Evolutionary conservation across 2,329 filamentous ascomycete genomes (phyloP), one percentile per base, ranked within the genome.

Genomic region (Eurotiales sp.): DNA sequence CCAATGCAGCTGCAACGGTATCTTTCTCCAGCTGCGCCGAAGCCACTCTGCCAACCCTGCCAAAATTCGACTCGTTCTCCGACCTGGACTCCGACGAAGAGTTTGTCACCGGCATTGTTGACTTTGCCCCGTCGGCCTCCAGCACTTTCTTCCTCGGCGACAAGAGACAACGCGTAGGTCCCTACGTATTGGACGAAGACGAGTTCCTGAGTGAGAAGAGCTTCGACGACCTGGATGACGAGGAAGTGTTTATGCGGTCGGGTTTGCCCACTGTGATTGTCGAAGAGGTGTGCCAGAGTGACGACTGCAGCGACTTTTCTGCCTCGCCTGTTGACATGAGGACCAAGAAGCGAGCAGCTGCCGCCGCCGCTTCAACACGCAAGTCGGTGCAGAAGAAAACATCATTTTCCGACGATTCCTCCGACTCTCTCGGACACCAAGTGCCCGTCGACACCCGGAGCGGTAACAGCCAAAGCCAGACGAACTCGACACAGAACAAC

Each of bases 41-140:
- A 59, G 74, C 80, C 58, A 69, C 73, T 51, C 74, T 78, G 56
- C 71, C 80, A 73, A 81, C 81, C 21, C 78, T 93, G 25, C 85
- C 87, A 22, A 77, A 79, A 8, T 95, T 95, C 60, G 88, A 95
- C 69, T 87, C 90, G 58, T 83, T 95, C 59, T 93, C 91, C 21
- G 90, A 95, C 62, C 80, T 96, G 51, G 91, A 96, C 68, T 90
- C 88, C 1, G 91, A 96, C 63, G 89, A 95, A 79, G 89, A 93
- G 66, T 90, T 95, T 63, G 80, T 83, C 61, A 85, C 83, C 67
- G 80, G 81, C 50, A 80, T 95, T 8, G 84, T 90, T 57, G 83
- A 88, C 64, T 86, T 90, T 58, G 77, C 81, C 56, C 68, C 77
- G 17, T 72, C 76, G 34, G 73, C 46, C 8, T 17, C 79, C 44